Base-by-base conservation (phyloP, 2,329 filamentous ascomycete genomes). In the Tolypocladium inflatum region DNA sequence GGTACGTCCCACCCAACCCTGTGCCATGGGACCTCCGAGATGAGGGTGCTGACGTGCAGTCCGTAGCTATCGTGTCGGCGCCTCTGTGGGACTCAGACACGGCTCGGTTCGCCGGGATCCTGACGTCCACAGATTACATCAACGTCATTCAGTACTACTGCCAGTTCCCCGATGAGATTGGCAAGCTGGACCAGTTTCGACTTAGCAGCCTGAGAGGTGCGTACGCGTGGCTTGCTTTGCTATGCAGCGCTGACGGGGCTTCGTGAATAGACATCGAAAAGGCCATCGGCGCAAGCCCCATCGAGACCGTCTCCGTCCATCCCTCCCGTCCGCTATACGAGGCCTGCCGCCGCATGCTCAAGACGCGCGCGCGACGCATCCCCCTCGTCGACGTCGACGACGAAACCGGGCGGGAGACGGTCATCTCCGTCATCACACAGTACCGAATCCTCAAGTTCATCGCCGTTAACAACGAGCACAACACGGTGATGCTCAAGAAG, bases 141-240 rank as follows among this genome's bases (percentile, higher is more conserved):
- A 99, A 99, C 69, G 88, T 99, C 58, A 96, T 99, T 45, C 93
- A 97, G 72, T 99, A 99, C 75, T 97, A 99, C 78, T 97, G 91
- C 80, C 92, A 97, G 74, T 95, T 94, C 66, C 94, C 93, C 2
- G 90, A 96, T 64, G 89, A 92, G 59, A 83, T 97, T 61, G 85
- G 87, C 63, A 87, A 93, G 70, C 89, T 99, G 66, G 94, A 97
- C 64, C 90, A 96, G 72, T 97, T 99, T 72, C 87, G 91, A 53
- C 77, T 99, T 61, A 93, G 90, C 75, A 96, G 91, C 70, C 82
- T 99, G 59, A 84, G 93, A 82, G 90, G 92, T 96, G 78, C 59
- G 78, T 66, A 55, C 17, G 42, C 42, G 61, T 58, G 6, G 38
- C n/a, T 13, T 39, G 23, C 43, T 30, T 35, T 39, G 21, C 8